phyloP scores from a whole-genome alignment of 179 eudicot species.

The Drosera spatulata region DNA sequence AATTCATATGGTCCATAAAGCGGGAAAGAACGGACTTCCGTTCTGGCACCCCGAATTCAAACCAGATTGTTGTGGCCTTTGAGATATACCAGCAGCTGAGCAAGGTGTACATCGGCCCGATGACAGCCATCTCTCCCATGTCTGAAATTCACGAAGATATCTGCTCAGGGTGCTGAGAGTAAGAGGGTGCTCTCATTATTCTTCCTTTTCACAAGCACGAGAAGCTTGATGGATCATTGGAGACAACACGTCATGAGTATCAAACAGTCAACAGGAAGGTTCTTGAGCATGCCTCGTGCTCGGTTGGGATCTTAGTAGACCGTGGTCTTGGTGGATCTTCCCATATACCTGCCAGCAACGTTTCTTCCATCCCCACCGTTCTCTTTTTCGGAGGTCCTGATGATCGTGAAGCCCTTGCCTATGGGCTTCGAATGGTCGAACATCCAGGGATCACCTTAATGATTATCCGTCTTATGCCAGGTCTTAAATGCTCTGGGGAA shows the following conservation, averaged over 20 bases:
- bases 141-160: constrained; percentile 39
- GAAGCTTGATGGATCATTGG: constrained; percentile 31
- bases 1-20: constrained; percentile 30
- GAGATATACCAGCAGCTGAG: constrained; percentile 28
- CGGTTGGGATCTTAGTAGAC: constrained; percentile 40
- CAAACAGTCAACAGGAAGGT: constrained; percentile 41
- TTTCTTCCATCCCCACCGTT: constrained; percentile 7
- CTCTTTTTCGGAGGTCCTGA: constrained; percentile 31
- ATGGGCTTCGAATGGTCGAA: constrained; percentile 33
- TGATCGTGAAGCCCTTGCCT: constrained; percentile 32
- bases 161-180: constrained; percentile 23
- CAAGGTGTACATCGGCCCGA: constrained; percentile 23
- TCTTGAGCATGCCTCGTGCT: constrained; percentile 38
- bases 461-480: constrained; percentile 20
- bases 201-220: constrained; percentile 49
- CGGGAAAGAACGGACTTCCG: constrained; percentile 25
- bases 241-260: constrained; percentile 20
- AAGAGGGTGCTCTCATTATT: constrained; percentile 29
- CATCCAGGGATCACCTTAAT: constrained; percentile 31
- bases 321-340: constrained; percentile 36
- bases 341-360: constrained; percentile 17
- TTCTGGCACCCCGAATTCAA: constrained; percentile 23
- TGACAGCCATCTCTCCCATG: constrained; percentile 30
- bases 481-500: constrained; percentile 7
- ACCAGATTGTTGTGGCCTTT: constrained; percentile 27